Evolutionary conservation across 208 protist species (phyloP), one percentile per base, ranked within the genome.

Genomic region (Leishmania mexicana): DNA sequence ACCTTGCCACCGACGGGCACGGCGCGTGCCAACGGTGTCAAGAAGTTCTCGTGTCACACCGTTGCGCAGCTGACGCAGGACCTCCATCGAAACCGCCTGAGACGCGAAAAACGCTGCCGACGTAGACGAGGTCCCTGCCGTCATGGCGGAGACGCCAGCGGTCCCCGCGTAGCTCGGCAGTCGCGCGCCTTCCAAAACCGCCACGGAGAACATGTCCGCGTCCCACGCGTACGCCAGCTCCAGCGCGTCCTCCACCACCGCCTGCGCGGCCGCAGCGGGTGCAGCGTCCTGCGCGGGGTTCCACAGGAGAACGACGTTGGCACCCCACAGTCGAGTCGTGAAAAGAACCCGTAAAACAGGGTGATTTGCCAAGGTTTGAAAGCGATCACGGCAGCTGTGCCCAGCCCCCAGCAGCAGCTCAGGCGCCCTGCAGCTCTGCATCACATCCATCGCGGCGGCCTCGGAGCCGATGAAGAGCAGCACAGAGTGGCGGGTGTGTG

Each of bases 201-300:
- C 92, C 2, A 96, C 88, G 31, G 92, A 90, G 76, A 97, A 91
- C 91, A 95, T 94, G 76, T 95, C 92, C 3, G 91, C 90, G 67
- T 90, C 87, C 94, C 94, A 97, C 40, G 88, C 81, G 71, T 85
- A 88, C 7, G 91, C 91, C 47, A 96, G 84, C 68, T 87, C 80
- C 68, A 97, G 78, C n/a, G 87, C 94, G 76, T 94, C 92, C 79
- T 92, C 89, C 19, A 95, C 86, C 6, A 89, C 78, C 4, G 81
- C 45, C 68, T 76, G 81, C 15, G 77, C 45, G 0, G 45, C 57
- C 19, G 76, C 42, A 40, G 45, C 76, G 8, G 58, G n/a, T 1
- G 53, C 57, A 3, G 45, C 40, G 13, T 42, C 49, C 40, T 45
- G 38, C 45, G 54, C 58, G 8, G 35, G 65, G 53, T 58, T 54